Evolutionary conservation across 176 grass and related monocot genomes (phyloP).

Genomic region (Melocanna baccifera): DNA sequence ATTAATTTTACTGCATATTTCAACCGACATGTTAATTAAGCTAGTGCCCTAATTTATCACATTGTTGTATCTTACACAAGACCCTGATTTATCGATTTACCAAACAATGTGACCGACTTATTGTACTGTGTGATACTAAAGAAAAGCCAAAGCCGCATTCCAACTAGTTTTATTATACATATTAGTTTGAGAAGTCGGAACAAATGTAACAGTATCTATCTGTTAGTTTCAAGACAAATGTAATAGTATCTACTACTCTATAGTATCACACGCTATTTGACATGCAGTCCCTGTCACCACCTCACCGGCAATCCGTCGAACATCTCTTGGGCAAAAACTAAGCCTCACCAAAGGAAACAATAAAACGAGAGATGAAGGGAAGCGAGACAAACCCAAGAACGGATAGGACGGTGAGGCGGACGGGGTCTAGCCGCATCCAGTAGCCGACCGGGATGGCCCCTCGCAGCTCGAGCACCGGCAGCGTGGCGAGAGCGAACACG

Average conservation of each 20-base stretch:
- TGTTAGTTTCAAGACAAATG: background rate
- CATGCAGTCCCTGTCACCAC: background rate
- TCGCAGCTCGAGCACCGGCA: slow-evolving; percentile 25
- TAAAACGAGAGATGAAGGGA: background rate
- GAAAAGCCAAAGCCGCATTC: background rate
- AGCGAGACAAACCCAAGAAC: slow-evolving; percentile 61
- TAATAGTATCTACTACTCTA: background rate
- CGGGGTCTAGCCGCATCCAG: slow-evolving; percentile 81
- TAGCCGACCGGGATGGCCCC: slow-evolving; percentile 90
- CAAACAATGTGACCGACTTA: background rate
- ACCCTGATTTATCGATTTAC: background rate
- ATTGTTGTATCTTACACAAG: background rate
- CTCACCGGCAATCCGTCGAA: slow-evolving; percentile 1
- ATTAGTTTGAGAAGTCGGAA: background rate
- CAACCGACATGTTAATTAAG: background rate
- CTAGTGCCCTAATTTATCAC: background rate
- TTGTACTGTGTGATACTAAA: background rate
- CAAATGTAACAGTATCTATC: background rate
- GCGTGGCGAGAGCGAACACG: slow-evolving; percentile 71
- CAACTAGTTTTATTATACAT: background rate
- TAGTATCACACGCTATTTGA: background rate
- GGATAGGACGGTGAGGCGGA: slow-evolving; percentile 67
- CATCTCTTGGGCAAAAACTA: background rate
- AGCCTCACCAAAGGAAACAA: background rate
- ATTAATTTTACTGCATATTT: background rate